Percentiles rank a stretch among this genome's conserved stretches.
These are phyloP conservation scores for Didymellaceae sp. DNA, from an alignment of 2,329 filamentous ascomycete genomes.

Conservation along the genomic window DNA sequence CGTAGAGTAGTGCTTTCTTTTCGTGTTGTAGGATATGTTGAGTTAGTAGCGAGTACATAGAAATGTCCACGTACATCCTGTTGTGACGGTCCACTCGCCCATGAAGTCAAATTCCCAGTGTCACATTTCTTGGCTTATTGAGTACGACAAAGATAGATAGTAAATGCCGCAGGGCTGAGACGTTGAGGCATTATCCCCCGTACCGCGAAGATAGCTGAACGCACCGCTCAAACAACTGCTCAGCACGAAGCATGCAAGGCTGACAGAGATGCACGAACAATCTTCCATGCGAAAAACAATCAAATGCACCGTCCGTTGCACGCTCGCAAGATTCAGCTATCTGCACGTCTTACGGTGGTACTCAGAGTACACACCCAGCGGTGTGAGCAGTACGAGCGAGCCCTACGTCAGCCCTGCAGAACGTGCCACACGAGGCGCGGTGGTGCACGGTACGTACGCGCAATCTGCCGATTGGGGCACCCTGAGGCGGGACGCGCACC, in stretches of 20 bases:
- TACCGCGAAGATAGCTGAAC: too few relatives aligned
- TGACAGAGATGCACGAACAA: too few relatives aligned
- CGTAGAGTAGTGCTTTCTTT: slow-evolving; percentile 39
- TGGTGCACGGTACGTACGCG: too few relatives aligned
- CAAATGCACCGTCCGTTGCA: too few relatives aligned
- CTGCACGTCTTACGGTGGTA: neutral
- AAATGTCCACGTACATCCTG: slow-evolving; percentile 23
- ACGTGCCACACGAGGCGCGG: neutral
- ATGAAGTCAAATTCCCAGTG: too few relatives aligned
- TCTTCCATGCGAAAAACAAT: too few relatives aligned
- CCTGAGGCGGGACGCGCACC: neutral
- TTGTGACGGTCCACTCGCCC: too few relatives aligned
- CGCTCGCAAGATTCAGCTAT: too few relatives aligned
- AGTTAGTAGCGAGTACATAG: slow-evolving; percentile 22
- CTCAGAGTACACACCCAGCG: neutral
- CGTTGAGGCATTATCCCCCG: neutral
- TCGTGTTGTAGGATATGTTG: slow-evolving; percentile 25
- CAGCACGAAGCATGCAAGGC: too few relatives aligned
- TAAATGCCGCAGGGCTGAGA: neutral
- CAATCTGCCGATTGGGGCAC: neutral
- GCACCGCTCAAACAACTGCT: neutral
- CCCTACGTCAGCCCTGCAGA: neutral
- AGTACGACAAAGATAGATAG: neutral
- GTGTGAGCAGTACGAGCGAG: neutral
- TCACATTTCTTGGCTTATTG: too few relatives aligned